Evolutionary conservation across 176 grass and related monocot species (phyloP), one percentile per base, ranked within the genome.

Genomic region (Raddia guianensis): DNA sequence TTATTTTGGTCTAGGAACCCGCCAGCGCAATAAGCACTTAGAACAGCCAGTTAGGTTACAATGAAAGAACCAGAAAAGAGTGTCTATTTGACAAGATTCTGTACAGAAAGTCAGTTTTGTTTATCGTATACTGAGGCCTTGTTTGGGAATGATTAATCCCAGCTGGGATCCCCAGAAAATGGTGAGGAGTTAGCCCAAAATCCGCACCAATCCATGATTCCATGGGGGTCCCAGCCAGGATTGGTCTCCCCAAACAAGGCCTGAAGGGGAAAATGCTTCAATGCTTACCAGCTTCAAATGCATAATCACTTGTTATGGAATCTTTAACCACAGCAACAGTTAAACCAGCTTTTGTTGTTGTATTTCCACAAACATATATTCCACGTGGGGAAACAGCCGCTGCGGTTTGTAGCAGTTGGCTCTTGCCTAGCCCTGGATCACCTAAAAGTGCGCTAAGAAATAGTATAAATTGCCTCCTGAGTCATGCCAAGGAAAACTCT

Each of bases 241-340:
- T 40, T 40, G 37, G 37, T 40, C 37, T 40, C 37, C 37, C 37
- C 37, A 40, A 40, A 40, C 37, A 40, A 40, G 37, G 37, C 37
- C 37, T 40, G 37, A 40, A 40, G 37, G 37, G 37, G 37, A 5
- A 40, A 40, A 40, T 40, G 4, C 37, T 51, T 12, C 35, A 35
- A 49, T 84, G 14, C 7, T 73, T 98, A 98, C 95, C 95, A 87
- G 95, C 95, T 42, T 98, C 95, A 87, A 98, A 98, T 74, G 90
- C 92, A 93, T 93, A 94, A 94, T 98, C 95, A 27, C 70, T 87
- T 50, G 95, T 94, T 90, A 98, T 87, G 81, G 95, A 90, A 93
- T 98, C 92, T 89, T 93, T 98, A 87, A 98, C 92, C 0, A 98
- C 95, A 14, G 95, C 95, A 86, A 98, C 95, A 40, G 95, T 98